phyloP scores from a whole-genome alignment of 129 eudicot genomes.

The Chrysanthemum seticuspe region DNA sequence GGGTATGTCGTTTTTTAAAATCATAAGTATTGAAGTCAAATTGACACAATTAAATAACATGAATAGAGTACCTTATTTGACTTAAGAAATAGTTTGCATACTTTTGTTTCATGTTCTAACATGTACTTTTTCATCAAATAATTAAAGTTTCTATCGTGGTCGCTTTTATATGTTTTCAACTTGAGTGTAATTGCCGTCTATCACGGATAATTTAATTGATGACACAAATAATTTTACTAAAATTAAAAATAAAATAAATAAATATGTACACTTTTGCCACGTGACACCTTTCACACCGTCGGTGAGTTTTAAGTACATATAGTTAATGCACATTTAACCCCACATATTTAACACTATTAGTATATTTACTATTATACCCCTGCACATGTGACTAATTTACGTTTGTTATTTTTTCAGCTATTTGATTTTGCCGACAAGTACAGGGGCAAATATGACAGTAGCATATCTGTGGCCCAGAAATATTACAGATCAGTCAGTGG shows the following conservation, averaged over 20 bases:
- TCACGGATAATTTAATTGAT: slow-evolving; percentile 43
- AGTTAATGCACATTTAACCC: background rate
- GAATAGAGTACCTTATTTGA: background rate
- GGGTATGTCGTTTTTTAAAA: background rate
- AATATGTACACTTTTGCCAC: slow-evolving; percentile 19
- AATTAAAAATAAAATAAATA: background rate
- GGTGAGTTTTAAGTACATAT: slow-evolving; percentile 32
- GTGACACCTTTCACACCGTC: slow-evolving; percentile 35
- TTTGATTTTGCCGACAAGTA: slow-evolving; percentile 92
- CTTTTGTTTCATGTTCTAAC: too few relatives aligned
- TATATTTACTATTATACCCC: slow-evolving; percentile 18
- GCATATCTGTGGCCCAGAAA: slow-evolving; percentile 91
- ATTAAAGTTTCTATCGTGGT: background rate
- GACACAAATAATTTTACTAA: slow-evolving; percentile 9
- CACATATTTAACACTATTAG: background rate
- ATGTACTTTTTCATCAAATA: background rate
- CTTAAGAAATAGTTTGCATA: background rate
- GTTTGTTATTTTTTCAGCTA: slow-evolving; percentile 44
- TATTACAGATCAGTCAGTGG: slow-evolving; percentile 98
- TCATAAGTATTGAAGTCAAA: background rate
- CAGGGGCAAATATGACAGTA: slow-evolving; percentile 97
- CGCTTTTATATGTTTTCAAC: background rate
- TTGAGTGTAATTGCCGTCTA: slow-evolving; percentile 28
- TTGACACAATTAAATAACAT: slow-evolving; percentile 11
- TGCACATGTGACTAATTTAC: background rate